Percentiles rank a stretch among this genome's conserved stretches.
phyloP scores from a whole-genome alignment of 305 asterid genomes.

The Rubia balearica region DNA sequence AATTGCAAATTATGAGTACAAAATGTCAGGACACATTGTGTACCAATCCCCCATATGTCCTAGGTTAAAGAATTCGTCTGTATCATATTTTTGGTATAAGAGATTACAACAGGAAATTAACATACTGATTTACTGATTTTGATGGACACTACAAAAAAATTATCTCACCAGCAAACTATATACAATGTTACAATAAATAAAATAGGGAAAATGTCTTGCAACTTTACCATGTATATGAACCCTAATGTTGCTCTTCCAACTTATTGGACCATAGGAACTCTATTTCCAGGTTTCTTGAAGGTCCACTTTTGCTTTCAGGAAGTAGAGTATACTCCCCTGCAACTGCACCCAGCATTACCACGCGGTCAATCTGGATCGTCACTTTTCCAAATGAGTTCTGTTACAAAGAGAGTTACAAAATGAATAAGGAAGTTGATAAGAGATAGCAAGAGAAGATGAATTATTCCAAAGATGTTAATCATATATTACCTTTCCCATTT shows the following conservation, averaged over 20 bases:
- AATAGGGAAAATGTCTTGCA: conserved; percentile 6
- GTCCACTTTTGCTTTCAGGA: conserved; percentile 95
- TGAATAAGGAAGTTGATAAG: conserved; percentile 1
- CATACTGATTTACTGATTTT: neutral
- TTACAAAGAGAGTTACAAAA: conserved; percentile 3
- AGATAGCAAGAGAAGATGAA: neutral
- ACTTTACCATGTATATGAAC: conserved; percentile 1
- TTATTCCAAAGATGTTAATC: neutral
- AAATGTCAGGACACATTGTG: neutral
- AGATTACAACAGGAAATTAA: conserved; percentile 7
- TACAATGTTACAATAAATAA: conserved; percentile 18
- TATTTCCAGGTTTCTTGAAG: conserved; percentile 86
- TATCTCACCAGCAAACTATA: conserved; percentile 14
- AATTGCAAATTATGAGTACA: conserved; percentile 1
- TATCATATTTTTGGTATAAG: conserved; percentile 7
- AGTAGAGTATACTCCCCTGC: conserved; percentile 90
- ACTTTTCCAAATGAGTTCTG: conserved; percentile 98
- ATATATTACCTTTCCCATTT: conserved; percentile 84
- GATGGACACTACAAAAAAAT: conserved; percentile 18
- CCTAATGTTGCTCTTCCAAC: conserved; percentile 17
- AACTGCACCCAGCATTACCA: conserved; percentile 94
- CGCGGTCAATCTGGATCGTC: conserved; percentile 93
- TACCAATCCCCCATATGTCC: conserved; percentile 6
- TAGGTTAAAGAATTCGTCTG: neutral
- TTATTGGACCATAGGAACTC: conserved; percentile 97